phyloP scores from a whole-genome alignment of 2,329 filamentous ascomycete genomes.

The Ceratocystis papillata region DNA sequence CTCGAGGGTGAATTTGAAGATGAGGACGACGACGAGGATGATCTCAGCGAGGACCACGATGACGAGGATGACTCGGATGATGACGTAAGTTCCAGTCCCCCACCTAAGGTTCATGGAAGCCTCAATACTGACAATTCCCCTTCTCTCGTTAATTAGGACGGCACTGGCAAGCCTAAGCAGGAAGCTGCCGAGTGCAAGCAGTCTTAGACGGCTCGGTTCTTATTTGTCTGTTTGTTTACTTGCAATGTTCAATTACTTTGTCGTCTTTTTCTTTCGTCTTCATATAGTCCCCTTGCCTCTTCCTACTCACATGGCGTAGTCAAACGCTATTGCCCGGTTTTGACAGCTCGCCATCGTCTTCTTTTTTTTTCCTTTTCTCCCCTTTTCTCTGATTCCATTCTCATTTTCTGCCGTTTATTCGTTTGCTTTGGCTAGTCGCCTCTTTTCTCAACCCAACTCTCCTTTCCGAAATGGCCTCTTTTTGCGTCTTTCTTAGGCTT shows the following conservation, averaged over 20 bases:
- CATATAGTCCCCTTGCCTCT: not conserved
- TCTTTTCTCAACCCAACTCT: conserved; percentile 6
- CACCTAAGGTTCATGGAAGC: conserved; percentile 18
- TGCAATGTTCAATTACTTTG: conserved; percentile 13
- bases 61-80: conserved; percentile 73
- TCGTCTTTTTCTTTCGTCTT: conserved; percentile 16
- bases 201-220: conserved; percentile 47
- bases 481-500: not conserved
- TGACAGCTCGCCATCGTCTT: conserved; percentile 3
- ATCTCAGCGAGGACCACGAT: conserved; percentile 72
- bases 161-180: conserved; percentile 81
- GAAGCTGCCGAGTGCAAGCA: conserved; percentile 94
- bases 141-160: conserved; percentile 48
- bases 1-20: conserved; percentile 79
- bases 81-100: conserved; percentile 45
- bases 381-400: not conserved
- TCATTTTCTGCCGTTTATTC: not conserved
- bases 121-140: conserved; percentile 12
- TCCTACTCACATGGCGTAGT: not conserved
- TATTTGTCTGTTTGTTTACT: not conserved
- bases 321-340: not conserved
- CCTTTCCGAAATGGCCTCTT: conserved; percentile 10
- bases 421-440: conserved; percentile 1
- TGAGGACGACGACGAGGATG: conserved; percentile 84
- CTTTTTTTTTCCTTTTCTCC: not conserved